Conservation (phyloP, 148 eudicot species). For the Spergularia bocconei region DNA sequence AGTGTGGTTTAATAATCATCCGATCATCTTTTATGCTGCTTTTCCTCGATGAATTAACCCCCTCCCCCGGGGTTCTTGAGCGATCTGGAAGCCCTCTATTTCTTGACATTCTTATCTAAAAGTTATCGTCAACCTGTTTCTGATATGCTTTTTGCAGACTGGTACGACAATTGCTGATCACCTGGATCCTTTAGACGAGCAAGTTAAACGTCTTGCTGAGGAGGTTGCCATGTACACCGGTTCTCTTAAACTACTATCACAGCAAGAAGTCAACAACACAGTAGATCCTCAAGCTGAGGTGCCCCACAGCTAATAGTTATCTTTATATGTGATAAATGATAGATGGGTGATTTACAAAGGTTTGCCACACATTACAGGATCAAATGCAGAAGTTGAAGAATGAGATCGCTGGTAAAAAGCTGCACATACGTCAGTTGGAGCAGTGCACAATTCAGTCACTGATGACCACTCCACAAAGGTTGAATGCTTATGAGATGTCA, state of each 20-base stretch:
- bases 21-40: not conserved
- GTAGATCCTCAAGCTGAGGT: constrained; percentile 20
- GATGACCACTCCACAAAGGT: constrained; percentile 9
- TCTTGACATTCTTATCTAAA: not conserved
- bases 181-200: constrained; percentile 73
- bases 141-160: constrained; percentile 34
- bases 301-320: not conserved
- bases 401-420: constrained; percentile 22
- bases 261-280: constrained; percentile 13
- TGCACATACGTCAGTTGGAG: constrained; percentile 18
- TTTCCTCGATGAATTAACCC: not conserved
- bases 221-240: constrained; percentile 79
- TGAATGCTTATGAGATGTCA: constrained; percentile 1
- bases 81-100: not conserved
- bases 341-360: not conserved
- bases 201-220: constrained; percentile 83
- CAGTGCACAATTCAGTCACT: constrained; percentile 22
- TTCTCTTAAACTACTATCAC: constrained; percentile 42
- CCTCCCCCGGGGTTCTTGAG: not conserved
- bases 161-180: constrained; percentile 54
- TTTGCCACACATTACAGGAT: constrained; percentile 18
- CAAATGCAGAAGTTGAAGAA: constrained; percentile 23
- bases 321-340: not conserved
- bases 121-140: constrained; percentile 9
- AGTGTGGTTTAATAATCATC: not conserved